Percentiles rank a stretch among this genome's conserved stretches.
These are phyloP conservation scores for Gossypium schwendimanii DNA, from an alignment of 441 rosid genomes.

Conservation along the genomic window DNA sequence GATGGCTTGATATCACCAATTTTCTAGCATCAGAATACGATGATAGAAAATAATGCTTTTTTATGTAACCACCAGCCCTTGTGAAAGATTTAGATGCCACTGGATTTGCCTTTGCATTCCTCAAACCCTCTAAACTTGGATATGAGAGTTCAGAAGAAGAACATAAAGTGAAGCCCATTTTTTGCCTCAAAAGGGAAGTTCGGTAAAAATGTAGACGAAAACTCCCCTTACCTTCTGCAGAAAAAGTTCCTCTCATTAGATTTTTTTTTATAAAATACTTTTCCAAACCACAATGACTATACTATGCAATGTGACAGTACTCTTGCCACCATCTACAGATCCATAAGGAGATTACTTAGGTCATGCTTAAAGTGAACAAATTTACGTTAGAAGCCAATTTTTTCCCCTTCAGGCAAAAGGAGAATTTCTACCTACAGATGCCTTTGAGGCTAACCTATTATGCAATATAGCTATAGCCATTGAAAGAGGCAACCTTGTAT, in stretches of 20 bases:
- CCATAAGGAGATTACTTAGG: not conserved
- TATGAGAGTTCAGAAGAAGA: conserved; percentile 34
- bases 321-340: not conserved
- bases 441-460: not conserved
- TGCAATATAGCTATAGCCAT: not conserved
- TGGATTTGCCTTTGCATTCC: conserved; percentile 16
- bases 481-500: not conserved
- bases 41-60: conserved; percentile 23
- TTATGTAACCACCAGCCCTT: conserved; percentile 26
- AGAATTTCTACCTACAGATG: not conserved
- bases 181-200: conserved; percentile 1
- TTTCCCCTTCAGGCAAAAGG: no score
- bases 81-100: conserved; percentile 23
- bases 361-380: not conserved
- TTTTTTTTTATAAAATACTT: not conserved
- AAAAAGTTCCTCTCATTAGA: not conserved
- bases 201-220: not conserved
- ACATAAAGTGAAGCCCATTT: conserved; percentile 38
- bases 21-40: conserved; percentile 25
- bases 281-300: not conserved
- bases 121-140: conserved; percentile 36
- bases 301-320: not conserved
- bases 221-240: conserved; percentile 15
- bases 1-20: conserved; percentile 31
- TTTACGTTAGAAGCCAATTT: not conserved